phyloP scores from a whole-genome alignment of 805 yeast species.

The Candida incommunis region DNA sequence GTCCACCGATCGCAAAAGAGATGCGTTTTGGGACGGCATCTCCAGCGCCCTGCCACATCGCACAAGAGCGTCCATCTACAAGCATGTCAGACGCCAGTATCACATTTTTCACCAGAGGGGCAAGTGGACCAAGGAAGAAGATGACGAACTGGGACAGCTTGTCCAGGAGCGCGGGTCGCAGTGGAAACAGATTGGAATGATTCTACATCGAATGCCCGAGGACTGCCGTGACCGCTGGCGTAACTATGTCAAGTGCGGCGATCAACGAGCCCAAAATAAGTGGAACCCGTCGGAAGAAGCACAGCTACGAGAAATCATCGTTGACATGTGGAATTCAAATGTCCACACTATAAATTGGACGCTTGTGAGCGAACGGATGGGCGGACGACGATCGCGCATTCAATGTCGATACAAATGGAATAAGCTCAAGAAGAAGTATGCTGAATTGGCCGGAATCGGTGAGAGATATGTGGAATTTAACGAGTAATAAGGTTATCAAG shows the following conservation, averaged over 20 bases:
- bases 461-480: neutral
- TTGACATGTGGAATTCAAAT: conserved; percentile 26
- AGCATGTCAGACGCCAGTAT: conserved; percentile 81
- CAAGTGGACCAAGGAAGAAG: conserved; percentile 80
- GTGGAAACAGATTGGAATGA: conserved; percentile 76
- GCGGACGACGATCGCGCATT: conserved; percentile 76
- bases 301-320: conserved; percentile 39
- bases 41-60: conserved; percentile 71
- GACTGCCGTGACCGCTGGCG: conserved; percentile 96
- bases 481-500: no score
- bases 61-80: conserved; percentile 79
- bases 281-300: conserved; percentile 71
- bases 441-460: neutral
- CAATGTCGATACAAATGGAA: conserved; percentile 96
- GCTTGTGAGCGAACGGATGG: conserved; percentile 75
- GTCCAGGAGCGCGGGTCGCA: conserved; percentile 61
- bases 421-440: conserved; percentile 39
- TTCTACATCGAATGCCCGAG: conserved; percentile 88
- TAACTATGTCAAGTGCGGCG: conserved; percentile 87
- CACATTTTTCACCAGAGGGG: conserved; percentile 82
- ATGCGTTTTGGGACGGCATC: conserved; percentile 77
- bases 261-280: conserved; percentile 55
- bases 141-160: conserved; percentile 45
- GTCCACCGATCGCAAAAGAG: conserved; percentile 74
- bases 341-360: conserved; percentile 67